These are phyloP conservation scores for Alternaria ventricosa DNA, from an alignment of 2,329 filamentous ascomycete genomes.

Conservation along the genomic window DNA sequence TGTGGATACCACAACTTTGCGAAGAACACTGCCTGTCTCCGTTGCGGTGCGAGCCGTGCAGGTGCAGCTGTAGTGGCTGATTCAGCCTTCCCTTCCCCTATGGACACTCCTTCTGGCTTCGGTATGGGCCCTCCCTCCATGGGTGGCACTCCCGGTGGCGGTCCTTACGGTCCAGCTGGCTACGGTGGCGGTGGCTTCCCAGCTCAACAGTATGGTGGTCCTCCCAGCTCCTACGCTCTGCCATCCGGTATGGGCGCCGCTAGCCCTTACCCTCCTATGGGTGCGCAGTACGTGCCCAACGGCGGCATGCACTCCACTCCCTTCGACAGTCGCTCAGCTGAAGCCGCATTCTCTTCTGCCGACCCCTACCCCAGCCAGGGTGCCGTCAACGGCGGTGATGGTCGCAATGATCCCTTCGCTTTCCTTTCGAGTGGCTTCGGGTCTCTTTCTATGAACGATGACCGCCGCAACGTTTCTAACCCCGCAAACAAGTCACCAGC, in stretches of 20 bases:
- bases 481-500: constrained; percentile 50
- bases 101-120: constrained; percentile 84
- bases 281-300: constrained; percentile 76
- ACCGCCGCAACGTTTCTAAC: constrained; percentile 54
- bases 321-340: constrained; percentile 91
- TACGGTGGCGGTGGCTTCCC: constrained; percentile 70
- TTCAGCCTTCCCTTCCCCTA: constrained; percentile 86
- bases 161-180: constrained; percentile 73
- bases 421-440: constrained; percentile 79
- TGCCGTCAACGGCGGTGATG: constrained; percentile 68
- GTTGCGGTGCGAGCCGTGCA: constrained; percentile 92
- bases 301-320: constrained; percentile 82
- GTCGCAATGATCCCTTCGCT: constrained; percentile 77
- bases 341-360: constrained; percentile 91
- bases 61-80: constrained; percentile 94
- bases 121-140: constrained; percentile 89
- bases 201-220: constrained; percentile 82
- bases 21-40: constrained; percentile 97
- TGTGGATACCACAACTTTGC: constrained; percentile 99
- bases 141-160: constrained; percentile 72
- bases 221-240: constrained; percentile 86
- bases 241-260: constrained; percentile 84
- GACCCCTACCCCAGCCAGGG: constrained; percentile 81
- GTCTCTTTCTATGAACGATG: constrained; percentile 72
- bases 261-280: constrained; percentile 78